These are phyloP conservation scores for Candida khao-thaluensis DNA, from an alignment of 805 yeast species.

Conservation along the genomic window DNA sequence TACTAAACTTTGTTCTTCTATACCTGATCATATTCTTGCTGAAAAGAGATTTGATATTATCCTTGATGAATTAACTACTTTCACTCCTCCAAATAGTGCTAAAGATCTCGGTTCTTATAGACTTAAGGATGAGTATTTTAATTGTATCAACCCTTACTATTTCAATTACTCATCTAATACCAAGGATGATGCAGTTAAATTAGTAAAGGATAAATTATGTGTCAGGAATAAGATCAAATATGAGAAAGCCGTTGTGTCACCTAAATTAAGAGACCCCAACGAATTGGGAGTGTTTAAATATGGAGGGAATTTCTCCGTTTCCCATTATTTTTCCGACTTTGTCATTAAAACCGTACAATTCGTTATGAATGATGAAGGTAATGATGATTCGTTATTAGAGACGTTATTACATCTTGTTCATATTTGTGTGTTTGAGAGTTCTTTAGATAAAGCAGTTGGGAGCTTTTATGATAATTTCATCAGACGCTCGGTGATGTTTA, in stretches of 20 bases:
- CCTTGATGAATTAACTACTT: slow-evolving; percentile 33
- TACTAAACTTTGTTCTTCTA: slow-evolving; percentile 61
- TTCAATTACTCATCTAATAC: slow-evolving; percentile 74
- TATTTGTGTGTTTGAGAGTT: slow-evolving; percentile 41
- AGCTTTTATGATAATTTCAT: slow-evolving; percentile 28
- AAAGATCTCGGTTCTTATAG: slow-evolving; percentile 39
- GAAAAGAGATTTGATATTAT: slow-evolving; percentile 70
- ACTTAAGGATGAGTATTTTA: slow-evolving; percentile 35
- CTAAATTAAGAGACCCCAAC: slow-evolving; percentile 38
- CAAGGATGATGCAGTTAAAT: slow-evolving; percentile 77
- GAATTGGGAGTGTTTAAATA: slow-evolving; percentile 39
- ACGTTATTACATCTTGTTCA: slow-evolving; percentile 68
- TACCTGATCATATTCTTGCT: slow-evolving; percentile 73
- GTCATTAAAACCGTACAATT: slow-evolving; percentile 49
- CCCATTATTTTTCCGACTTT: slow-evolving; percentile 53
- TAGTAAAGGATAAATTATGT: slow-evolving; percentile 52
- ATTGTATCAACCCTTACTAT: slow-evolving; percentile 61
- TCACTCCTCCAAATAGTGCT: slow-evolving; percentile 31
- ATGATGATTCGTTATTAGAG: slow-evolving; percentile 56
- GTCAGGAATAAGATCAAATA: slow-evolving; percentile 34
- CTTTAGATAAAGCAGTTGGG: slow-evolving; percentile 29
- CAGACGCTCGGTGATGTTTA: slow-evolving; percentile 28
- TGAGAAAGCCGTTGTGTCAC: slow-evolving; percentile 55
- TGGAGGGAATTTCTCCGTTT: slow-evolving; percentile 52
- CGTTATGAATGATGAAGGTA: slow-evolving; percentile 35